Base-by-base conservation (phyloP, 306 rosid species). In the Cicer yamashitae region DNA sequence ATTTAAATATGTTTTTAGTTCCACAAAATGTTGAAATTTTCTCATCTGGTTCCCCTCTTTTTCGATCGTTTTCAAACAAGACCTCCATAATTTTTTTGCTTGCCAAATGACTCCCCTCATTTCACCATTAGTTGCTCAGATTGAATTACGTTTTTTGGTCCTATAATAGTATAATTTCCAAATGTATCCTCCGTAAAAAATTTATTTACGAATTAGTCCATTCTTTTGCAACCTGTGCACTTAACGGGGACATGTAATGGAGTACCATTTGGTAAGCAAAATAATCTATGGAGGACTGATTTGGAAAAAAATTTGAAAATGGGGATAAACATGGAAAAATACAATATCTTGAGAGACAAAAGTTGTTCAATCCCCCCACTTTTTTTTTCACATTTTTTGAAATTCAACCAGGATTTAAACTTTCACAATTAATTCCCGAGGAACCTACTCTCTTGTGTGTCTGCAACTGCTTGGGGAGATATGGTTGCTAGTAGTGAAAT, bases 371-470 rank as follows among this genome's bases (percentile, higher is more conserved):
- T n/a, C 20, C 45, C 25, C 45, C 73, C 25, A 43, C 40, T 9
- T 11, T 17, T 65, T 30, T 65, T 65, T 43, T 8, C 73, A 6
- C 34, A 38, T 39, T 59, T 61, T 61, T 76, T 41, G 25, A 34
- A 44, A 39, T 62, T 76, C 50, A 17, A 63, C 15, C n/a, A 53
- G 50, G 68, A 44, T 73, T 12, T 63, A 39, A 76, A 9, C 17
- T 39, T 63, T 40, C 12, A 57, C 40, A 43, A 52, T 72, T 50
- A 48, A 51, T 75, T 14, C 18, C 75, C 22, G 76, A 70, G 73
- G 39, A 62, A 54, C 51, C 48, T 54, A 10, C 25, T 63, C 68
- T 70, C 10, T 50, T 45, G 52, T n/a, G 12, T 22, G 53, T 64
- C 69, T 41, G 9, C 56, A n/a, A 22, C 53, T 62, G 7, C 62